Evolutionary conservation across 768 basidiomycete genomes (phyloP).

Genomic region (Daedalea quercina): DNA sequence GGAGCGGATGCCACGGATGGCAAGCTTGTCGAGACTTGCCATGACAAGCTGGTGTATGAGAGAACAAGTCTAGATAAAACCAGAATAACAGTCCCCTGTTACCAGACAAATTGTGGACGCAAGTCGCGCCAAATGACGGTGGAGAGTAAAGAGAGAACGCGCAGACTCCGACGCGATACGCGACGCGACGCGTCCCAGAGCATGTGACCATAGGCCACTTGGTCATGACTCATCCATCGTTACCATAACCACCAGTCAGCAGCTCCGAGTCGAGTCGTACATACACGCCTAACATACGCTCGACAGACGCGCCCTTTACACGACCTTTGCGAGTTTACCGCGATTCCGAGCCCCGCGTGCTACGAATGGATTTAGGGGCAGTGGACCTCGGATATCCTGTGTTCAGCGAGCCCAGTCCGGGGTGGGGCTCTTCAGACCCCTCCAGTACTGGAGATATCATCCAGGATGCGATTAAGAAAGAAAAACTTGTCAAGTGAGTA

Average conservation of each 20-base stretch:
- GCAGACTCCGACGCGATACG: not conserved
- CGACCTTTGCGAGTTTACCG: too few relatives aligned
- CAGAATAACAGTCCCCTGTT: too few relatives aligned
- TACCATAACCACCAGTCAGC: too few relatives aligned
- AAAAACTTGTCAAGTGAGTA: conserved; percentile 68
- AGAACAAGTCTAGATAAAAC: too few relatives aligned
- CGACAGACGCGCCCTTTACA: too few relatives aligned
- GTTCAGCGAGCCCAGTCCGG: conserved; percentile 16
- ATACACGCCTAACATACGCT: too few relatives aligned
- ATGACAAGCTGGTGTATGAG: conserved; percentile 27
- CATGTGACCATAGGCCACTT: not conserved
- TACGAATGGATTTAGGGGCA: not conserved
- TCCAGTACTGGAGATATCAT: conserved; percentile 49
- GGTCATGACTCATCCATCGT: too few relatives aligned
- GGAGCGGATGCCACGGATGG: conserved; percentile 88
- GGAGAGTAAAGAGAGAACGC: too few relatives aligned
- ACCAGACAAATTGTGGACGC: not conserved
- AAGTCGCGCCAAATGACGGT: too few relatives aligned
- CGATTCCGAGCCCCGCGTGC: too few relatives aligned
- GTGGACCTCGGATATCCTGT: conserved; percentile 8
- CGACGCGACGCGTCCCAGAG: conserved; percentile 5
- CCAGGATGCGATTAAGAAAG: conserved; percentile 71
- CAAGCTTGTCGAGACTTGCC: conserved; percentile 88
- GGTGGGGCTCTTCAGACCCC: conserved; percentile 14
- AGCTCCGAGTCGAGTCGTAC: too few relatives aligned